Base-by-base conservation (phyloP, 2,329 filamentous ascomycete species). In the Trichoderma brevicompactum region DNA sequence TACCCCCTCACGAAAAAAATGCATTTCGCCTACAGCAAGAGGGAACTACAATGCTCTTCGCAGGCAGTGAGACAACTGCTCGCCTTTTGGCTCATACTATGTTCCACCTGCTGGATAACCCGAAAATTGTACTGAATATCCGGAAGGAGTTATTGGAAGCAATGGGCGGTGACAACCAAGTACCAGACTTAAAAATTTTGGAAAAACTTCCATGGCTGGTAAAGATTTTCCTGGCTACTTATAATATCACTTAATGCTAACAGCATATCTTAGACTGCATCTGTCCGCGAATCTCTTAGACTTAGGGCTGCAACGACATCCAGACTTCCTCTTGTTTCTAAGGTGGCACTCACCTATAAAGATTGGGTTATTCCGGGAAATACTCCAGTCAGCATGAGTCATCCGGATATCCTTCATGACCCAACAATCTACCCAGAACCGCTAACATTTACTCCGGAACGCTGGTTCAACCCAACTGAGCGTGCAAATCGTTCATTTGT, bases 391-490 rank as follows among this genome's bases (percentile, higher is more conserved):
- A 61, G 56, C 32, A 61, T 61, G 56, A 61, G 43, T 15, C 56
- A 61, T 3, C 43, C 56, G n/a, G 56, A 61, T 19, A 61, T 61
- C 36, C 56, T 61, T 23, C 56, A 61, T 40, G 28, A 48, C 15
- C 23, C 23, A 28, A 32, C 32, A 0, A 61, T 61, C 13, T 61
- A 49, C 17, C 56, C 34, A 2, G 41, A 61, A 7, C 23, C 56
- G 1, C n/a, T 50, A 44, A 61, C 41, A 17, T 61, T 61, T 9
- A 38, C 41, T 23, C 56, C 56, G 7, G 56, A 61, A n/a, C 32
- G 56, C 12, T 61, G 56, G 56, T 61, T 61, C 17, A 50, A 61
- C 13, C 23, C 56, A 6, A 61, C 56, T 2, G 56, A 61, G 44
- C 32, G 23, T 28, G 23, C 23, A 28, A 23, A 19, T 23, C 34